These are phyloP conservation scores for Atkinsonella hypoxylon DNA, from an alignment of 2,329 filamentous ascomycete species.

Conservation along the genomic window DNA sequence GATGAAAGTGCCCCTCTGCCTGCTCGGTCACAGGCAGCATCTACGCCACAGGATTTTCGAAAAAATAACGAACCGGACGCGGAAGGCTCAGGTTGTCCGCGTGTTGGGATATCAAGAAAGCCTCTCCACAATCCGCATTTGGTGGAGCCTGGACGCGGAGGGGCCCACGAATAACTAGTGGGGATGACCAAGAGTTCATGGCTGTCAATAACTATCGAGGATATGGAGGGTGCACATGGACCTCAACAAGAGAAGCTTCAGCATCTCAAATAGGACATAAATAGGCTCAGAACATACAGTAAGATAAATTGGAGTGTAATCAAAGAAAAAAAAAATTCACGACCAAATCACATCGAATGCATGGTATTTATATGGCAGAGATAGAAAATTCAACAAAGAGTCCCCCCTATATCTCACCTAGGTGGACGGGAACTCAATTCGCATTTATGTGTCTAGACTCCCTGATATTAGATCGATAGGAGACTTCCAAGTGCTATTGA, in stretches of 20 bases:
- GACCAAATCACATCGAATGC: too few species aligned
- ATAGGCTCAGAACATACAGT: too few species aligned
- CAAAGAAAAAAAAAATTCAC: too few species aligned
- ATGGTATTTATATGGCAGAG: slow-evolving; percentile 1
- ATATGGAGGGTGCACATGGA: slow-evolving; percentile 18
- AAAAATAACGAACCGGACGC: too few species aligned
- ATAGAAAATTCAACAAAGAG: not conserved
- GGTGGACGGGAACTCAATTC: not conserved
- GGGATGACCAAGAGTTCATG: slow-evolving; percentile 2
- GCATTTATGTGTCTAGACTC: not conserved
- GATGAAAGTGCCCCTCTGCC: not conserved
- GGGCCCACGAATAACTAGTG: not conserved
- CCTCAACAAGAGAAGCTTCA: slow-evolving; percentile 5
- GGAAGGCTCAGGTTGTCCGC: too few species aligned
- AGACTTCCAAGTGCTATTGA: not conserved
- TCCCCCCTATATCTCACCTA: not conserved
- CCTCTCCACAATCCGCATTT: slow-evolving; percentile 13
- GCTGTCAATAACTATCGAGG: slow-evolving; percentile 3
- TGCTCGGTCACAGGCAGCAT: not conserved
- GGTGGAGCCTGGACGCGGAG: slow-evolving; percentile 14
- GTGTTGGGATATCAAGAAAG: too few species aligned
- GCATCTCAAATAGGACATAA: too few species aligned
- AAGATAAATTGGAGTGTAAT: too few species aligned
- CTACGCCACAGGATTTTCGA: too few species aligned
- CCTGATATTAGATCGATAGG: not conserved